phyloP scores from a whole-genome alignment of 306 rosid genomes.

The Prunus salicina region DNA sequence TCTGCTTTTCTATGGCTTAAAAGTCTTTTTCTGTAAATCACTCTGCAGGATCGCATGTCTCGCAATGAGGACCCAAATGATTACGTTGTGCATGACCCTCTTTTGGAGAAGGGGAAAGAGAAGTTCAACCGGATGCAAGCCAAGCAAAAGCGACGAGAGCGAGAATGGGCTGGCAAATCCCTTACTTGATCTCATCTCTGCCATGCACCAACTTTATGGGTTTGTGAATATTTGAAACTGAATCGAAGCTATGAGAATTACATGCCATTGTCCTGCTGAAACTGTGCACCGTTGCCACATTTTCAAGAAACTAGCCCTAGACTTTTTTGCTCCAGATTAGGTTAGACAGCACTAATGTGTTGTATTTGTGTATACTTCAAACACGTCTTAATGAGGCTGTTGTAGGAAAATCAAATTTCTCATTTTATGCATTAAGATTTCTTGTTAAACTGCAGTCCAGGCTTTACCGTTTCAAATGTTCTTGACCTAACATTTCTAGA shows the following conservation, averaged over 20 bases:
- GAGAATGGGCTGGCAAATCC: slow-evolving; percentile 62
- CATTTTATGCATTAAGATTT: background rate
- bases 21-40: background rate
- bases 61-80: slow-evolving; percentile 79
- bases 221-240: slow-evolving; percentile 3
- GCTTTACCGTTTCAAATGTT: background rate
- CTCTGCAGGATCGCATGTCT: slow-evolving; percentile 80
- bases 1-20: background rate
- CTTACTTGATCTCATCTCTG: slow-evolving; percentile 36
- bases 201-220: background rate
- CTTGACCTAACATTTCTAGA: background rate
- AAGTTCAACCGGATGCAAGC: slow-evolving; percentile 90
- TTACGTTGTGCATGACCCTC: slow-evolving; percentile 86
- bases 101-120: slow-evolving; percentile 93
- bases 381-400: background rate
- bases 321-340: background rate
- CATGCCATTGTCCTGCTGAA: slow-evolving; percentile 3
- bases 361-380: background rate
- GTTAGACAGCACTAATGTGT: background rate
- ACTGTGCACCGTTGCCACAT: background rate
- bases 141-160: slow-evolving; percentile 64
- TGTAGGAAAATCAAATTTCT: background rate
- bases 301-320: background rate
- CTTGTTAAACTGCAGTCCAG: background rate
- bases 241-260: background rate